Percentiles rank a stretch among this genome's conserved stretches.
Evolutionary conservation across 176 grass and related monocot genomes (phyloP).

Genomic region (Tillandsia fasciculata): DNA sequence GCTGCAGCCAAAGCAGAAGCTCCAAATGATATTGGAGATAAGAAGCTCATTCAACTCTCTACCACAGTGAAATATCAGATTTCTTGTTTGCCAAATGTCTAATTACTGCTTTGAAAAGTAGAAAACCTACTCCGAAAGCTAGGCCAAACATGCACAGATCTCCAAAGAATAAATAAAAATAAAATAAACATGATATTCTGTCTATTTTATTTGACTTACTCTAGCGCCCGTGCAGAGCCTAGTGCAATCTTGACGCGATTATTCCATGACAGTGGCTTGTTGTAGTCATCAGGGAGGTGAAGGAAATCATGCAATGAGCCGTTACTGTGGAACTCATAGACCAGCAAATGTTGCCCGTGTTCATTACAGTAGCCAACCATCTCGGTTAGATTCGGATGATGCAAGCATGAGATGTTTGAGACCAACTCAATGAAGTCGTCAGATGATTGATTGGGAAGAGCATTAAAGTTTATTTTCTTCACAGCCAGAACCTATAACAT

Average conservation of each 20-base stretch:
- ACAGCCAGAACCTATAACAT: constrained; percentile 59
- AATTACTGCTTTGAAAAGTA: not conserved
- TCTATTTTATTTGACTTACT: constrained; percentile 48
- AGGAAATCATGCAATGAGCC: constrained; percentile 74
- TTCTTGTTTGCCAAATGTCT: too few relatives aligned
- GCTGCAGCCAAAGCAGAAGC: too few relatives aligned
- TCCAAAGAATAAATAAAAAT: constrained; percentile 4
- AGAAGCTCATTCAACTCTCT: too few relatives aligned
- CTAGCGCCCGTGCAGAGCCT: constrained; percentile 66
- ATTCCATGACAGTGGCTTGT: constrained; percentile 61
- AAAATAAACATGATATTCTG: not conserved
- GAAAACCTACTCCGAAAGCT: not conserved
- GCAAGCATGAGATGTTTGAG: constrained; percentile 44
- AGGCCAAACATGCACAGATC: constrained; percentile 19
- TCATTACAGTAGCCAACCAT: constrained; percentile 78
- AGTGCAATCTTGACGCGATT: constrained; percentile 77
- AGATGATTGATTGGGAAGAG: constrained; percentile 38
- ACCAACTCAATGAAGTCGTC: constrained; percentile 61
- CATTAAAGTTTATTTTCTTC: constrained; percentile 67
- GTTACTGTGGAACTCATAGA: constrained; percentile 60
- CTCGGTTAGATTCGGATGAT: constrained; percentile 70
- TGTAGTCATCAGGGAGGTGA: constrained; percentile 42
- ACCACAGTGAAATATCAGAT: too few relatives aligned
- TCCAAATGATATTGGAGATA: too few relatives aligned
- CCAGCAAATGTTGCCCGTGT: constrained; percentile 70